Conservation (phyloP, 768 basidiomycete species). For the Candolleomyces aberdarensis region DNA sequence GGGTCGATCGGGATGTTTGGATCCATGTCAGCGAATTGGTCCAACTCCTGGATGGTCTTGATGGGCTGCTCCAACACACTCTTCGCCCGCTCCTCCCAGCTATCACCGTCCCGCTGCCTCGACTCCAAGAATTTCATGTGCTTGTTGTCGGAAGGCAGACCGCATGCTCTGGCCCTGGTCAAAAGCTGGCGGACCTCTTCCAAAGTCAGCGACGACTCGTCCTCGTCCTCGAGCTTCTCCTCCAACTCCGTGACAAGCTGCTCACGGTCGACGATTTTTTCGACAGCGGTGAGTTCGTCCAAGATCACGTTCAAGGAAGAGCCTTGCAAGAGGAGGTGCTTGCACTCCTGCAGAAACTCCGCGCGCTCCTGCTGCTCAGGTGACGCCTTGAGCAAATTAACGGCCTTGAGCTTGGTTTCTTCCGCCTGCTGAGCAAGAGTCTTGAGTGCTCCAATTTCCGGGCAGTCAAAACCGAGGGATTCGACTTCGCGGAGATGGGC, state of each 20-base stretch:
- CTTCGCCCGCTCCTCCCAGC: slow-evolving; percentile 75
- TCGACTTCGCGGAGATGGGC: slow-evolving; percentile 70
- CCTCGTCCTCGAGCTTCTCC: slow-evolving; percentile 65
- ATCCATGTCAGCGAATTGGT: slow-evolving; percentile 66
- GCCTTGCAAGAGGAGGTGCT: slow-evolving; percentile 63
- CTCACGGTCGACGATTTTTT: slow-evolving; percentile 78
- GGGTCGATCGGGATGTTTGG: slow-evolving; percentile 67
- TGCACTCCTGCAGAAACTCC: slow-evolving; percentile 65
- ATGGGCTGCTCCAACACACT: slow-evolving; percentile 61
- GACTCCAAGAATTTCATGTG: slow-evolving; percentile 61
- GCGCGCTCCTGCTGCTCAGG: slow-evolving; percentile 45
- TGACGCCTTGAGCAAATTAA: slow-evolving; percentile 42
- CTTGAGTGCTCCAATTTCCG: slow-evolving; percentile 62
- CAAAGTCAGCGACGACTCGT: slow-evolving; percentile 49
- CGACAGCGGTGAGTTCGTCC: slow-evolving; percentile 73
- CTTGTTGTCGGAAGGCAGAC: slow-evolving; percentile 60
- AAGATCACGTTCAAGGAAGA: slow-evolving; percentile 81
- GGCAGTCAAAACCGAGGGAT: slow-evolving; percentile 78
- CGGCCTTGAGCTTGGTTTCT: slow-evolving; percentile 56
- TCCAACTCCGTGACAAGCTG: slow-evolving; percentile 75
- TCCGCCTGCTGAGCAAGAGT: slow-evolving; percentile 61
- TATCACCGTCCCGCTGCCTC: slow-evolving; percentile 63
- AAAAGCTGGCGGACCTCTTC: slow-evolving; percentile 77
- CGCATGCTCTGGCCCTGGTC: slow-evolving; percentile 65
- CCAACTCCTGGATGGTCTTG: slow-evolving; percentile 75